These are phyloP conservation scores for Ophiocordyceps unilateralis DNA, from an alignment of 2,329 filamentous ascomycete species.

Conservation along the genomic window DNA sequence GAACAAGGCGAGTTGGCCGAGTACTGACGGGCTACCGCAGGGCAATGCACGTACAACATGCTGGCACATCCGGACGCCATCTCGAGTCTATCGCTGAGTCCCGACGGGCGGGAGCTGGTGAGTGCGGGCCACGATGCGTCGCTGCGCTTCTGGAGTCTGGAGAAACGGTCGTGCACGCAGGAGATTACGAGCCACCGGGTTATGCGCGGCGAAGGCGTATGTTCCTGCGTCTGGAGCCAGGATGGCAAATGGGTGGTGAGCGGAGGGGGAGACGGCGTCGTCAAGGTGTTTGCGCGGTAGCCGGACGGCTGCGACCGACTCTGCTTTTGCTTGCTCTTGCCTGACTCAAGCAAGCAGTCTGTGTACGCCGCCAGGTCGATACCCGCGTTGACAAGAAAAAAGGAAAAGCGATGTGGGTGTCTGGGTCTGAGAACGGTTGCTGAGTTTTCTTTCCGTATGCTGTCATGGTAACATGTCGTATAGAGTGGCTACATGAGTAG, in stretches of 20 bases:
- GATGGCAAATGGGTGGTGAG: conserved; percentile 91
- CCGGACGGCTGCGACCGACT: too few species aligned
- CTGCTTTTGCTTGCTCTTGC: too few species aligned
- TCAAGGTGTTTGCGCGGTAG: conserved; percentile 68
- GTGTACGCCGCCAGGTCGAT: too few species aligned
- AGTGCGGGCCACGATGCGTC: conserved; percentile 92
- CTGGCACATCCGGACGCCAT: conserved; percentile 89
- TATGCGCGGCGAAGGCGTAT: conserved; percentile 93
- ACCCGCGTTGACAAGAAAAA: not conserved
- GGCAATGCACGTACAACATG: conserved; percentile 99
- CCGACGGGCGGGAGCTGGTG: conserved; percentile 84
- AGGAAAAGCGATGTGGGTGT: not conserved
- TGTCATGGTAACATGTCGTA: not conserved
- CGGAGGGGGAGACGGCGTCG: conserved; percentile 84
- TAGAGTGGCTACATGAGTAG: not conserved
- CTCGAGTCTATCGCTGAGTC: conserved; percentile 77
- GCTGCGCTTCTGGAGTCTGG: conserved; percentile 90
- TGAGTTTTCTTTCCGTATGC: not conserved
- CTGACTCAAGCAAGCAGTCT: too few species aligned
- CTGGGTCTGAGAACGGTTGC: too few species aligned
- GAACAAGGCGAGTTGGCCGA: not conserved
- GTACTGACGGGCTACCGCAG: conserved; percentile 26
- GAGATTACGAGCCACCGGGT: conserved; percentile 85
- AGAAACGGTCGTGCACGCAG: conserved; percentile 88
- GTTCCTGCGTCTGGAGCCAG: conserved; percentile 85